Percentiles rank a stretch among this genome's conserved stretches.
These are phyloP conservation scores for Penicillium sp. DNA, from an alignment of 2,329 filamentous ascomycete species.

Conservation along the genomic window DNA sequence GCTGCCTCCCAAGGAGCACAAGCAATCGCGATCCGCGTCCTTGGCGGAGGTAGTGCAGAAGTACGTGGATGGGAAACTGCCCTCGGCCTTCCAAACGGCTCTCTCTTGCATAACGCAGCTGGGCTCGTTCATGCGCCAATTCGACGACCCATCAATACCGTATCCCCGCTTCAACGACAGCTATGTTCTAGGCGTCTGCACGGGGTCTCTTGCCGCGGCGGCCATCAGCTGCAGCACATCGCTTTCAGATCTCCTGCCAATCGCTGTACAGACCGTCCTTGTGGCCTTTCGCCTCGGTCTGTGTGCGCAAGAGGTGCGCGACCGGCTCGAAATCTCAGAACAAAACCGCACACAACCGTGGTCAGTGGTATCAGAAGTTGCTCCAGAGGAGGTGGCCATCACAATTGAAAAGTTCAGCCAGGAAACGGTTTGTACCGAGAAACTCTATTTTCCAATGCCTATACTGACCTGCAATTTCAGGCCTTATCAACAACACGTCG, in stretches of 20 bases:
- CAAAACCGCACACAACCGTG: neutral
- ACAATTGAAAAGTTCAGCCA: neutral
- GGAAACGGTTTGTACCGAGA: neutral
- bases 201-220: slow-evolving; percentile 38
- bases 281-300: slow-evolving; percentile 41
- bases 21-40: slow-evolving; percentile 12
- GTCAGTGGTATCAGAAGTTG: slow-evolving; percentile 3
- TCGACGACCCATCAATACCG: slow-evolving; percentile 3
- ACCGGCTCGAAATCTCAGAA: slow-evolving; percentile 6
- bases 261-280: slow-evolving; percentile 41
- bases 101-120: slow-evolving; percentile 18
- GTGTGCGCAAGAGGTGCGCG: slow-evolving; percentile 6
- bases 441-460: neutral
- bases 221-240: slow-evolving; percentile 37
- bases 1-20: slow-evolving; percentile 3
- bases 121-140: slow-evolving; percentile 18
- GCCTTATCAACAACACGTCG: neutral
- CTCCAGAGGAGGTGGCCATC: neutral
- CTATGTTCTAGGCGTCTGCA: slow-evolving; percentile 37
- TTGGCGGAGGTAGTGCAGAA: slow-evolving; percentile 16
- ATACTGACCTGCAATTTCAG: neutral
- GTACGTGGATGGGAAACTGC: slow-evolving; percentile 5
- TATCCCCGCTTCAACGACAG: slow-evolving; percentile 11
- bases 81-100: slow-evolving; percentile 14
- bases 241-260: slow-evolving; percentile 38